Evolutionary conservation across 1,139 yeast species (phyloP).

Genomic region (Pneumocystis sp.): DNA sequence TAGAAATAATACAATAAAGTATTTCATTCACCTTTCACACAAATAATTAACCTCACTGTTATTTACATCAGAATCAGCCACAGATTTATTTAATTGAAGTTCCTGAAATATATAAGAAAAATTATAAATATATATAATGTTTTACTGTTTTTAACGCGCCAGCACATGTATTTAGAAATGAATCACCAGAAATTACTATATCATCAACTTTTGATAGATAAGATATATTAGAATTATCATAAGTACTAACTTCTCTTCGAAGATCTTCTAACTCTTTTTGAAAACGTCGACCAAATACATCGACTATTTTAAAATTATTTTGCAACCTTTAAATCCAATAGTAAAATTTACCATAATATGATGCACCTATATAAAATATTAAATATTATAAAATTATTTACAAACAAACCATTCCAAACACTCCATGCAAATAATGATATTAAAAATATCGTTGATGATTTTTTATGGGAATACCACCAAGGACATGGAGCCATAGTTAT

Average conservation of each 20-base stretch:
- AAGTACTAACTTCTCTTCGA: constrained; percentile 22
- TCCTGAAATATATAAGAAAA: background rate
- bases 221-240: background rate
- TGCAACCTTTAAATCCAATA: background rate
- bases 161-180: background rate
- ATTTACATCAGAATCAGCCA: background rate
- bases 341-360: background rate
- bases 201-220: background rate
- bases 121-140: background rate
- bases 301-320: constrained; percentile 29
- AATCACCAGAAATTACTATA: background rate
- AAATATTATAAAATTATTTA: constrained; percentile 30
- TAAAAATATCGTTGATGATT: constrained; percentile 55
- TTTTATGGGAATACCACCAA: constrained; percentile 58
- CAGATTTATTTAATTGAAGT: background rate
- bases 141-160: background rate
- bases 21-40: background rate
- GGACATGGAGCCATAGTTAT: constrained; percentile 86
- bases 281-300: constrained; percentile 73
- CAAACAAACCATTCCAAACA: constrained; percentile 85
- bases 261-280: constrained; percentile 67
- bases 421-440: constrained; percentile 61
- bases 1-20: background rate
- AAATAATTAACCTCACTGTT: background rate
- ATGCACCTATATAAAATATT: background rate